Evolutionary conservation across 1,139 yeast species (phyloP).

Genomic region (Kodamaea derodonti): DNA sequence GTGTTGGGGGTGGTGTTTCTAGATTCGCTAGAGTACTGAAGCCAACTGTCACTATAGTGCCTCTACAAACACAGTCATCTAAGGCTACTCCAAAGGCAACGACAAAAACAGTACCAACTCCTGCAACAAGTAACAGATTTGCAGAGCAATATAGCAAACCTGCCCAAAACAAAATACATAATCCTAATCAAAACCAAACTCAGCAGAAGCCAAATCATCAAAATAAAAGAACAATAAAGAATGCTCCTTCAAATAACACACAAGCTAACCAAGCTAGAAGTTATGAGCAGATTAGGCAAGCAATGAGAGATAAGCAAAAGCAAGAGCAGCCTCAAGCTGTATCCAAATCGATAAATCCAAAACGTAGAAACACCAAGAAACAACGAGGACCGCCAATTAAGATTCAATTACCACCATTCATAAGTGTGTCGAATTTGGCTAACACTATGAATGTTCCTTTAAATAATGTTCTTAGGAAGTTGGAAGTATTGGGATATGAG

Average conservation of each 20-base stretch:
- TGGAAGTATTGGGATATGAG: slow-evolving; percentile 72
- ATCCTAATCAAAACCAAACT: neutral
- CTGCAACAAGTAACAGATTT: slow-evolving; percentile 22
- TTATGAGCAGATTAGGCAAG: slow-evolving; percentile 15
- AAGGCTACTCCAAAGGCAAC: neutral
- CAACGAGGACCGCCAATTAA: slow-evolving; percentile 20
- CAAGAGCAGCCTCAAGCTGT: slow-evolving; percentile 1
- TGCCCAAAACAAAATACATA: slow-evolving; percentile 7
- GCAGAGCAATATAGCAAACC: slow-evolving; percentile 19
- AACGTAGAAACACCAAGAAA: slow-evolving; percentile 11
- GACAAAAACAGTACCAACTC: neutral
- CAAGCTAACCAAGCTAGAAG: slow-evolving; percentile 11
- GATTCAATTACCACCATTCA: slow-evolving; percentile 65
- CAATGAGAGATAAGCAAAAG: slow-evolving; percentile 15
- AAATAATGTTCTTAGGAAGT: slow-evolving; percentile 52
- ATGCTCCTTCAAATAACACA: slow-evolving; percentile 1
- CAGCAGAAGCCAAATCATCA: slow-evolving; percentile 1
- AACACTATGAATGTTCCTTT: slow-evolving; percentile 65
- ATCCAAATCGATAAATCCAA: slow-evolving; percentile 1
- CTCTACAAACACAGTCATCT: neutral
- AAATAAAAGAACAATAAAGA: neutral
- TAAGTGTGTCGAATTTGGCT: slow-evolving; percentile 74
- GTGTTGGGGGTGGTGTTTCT: slow-evolving; percentile 24
- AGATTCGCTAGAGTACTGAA: slow-evolving; percentile 14
- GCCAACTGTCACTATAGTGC: slow-evolving; percentile 1